Evolutionary conservation across 495 filamentous ascomycete genomes (phyloP), one percentile per base, ranked within the genome.

Genomic region (Trichoderma asperelloides): DNA sequence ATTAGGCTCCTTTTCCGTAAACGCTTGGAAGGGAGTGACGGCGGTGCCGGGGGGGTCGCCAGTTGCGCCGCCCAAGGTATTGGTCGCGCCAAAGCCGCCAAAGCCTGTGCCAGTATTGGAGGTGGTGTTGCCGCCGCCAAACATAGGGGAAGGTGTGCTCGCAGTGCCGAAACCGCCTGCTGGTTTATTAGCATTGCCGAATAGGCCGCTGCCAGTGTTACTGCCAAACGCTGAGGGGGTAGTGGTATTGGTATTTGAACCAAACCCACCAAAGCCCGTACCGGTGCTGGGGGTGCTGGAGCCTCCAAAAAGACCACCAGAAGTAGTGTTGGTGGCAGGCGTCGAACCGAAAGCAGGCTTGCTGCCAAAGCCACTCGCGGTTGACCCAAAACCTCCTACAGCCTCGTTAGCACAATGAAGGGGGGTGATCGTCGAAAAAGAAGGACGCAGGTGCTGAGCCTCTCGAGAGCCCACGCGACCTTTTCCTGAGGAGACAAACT

Each of bases 1-100:
- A 64, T 78, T 80, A 18, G 72, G 72, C 70, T 98, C 96, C 74
- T 97, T 98, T 77, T 98, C 95, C n/a, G 82, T 80, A 47, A 83
- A 84, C 0, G 92, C 78, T 60, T 83, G 79, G 78, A 97, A 98
- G 8, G 88, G 87, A 16, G 79, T 76, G 25, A 88, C 85, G 21
- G 85, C 91, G 8, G 96, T 98, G 64, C 95, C 83, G 55, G 81
- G 81, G 65, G 82, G 81, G 65, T 88, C 80, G 71, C 79, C 78
- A 70, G 84, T 71, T 47, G 72, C 69, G 69, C 72, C 75, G 23
- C 78, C 78, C 15, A 78, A 74, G 65, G 80, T 78, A 41, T 71
- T 75, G 0, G 78, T 72, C 30, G 80, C 72, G 9, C 85, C 85
- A 69, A 67, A 67, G 15, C 16, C 49, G 62, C 76, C 75, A 49